A percentile compares a stretch with the other conserved stretches of the same genome.
phyloP scores from a whole-genome alignment of 768 basidiomycete species.

The Pholiota molesta region DNA sequence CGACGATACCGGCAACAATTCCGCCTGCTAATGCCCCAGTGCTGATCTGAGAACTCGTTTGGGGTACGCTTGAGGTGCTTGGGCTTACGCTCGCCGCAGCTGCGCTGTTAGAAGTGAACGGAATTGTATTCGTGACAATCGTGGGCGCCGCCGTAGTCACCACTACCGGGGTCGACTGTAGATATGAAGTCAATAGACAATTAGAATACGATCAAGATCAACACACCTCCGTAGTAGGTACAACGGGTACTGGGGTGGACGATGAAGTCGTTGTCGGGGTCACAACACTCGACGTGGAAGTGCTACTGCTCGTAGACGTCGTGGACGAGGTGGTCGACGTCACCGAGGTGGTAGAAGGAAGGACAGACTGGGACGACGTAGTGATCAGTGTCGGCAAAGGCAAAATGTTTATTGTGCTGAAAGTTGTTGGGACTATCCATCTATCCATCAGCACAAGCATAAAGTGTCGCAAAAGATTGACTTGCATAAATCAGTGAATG shows the following conservation, averaged over 20 bases:
- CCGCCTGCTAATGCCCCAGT: conserved; percentile 35
- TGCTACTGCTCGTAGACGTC: not conserved
- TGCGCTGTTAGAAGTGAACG: conserved; percentile 7
- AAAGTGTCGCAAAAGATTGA: not conserved
- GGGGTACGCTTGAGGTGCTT: conserved; percentile 12
- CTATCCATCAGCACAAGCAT: not conserved
- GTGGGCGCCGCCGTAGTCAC: conserved; percentile 1
- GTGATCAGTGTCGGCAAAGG: not conserved
- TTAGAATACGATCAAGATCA: not conserved
- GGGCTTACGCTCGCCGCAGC: conserved; percentile 3
- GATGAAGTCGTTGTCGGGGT: conserved; percentile 13
- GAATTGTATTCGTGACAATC: not conserved
- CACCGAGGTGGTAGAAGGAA: not conserved
- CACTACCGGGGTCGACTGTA: conserved; percentile 2
- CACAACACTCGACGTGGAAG: not conserved
- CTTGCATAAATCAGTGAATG: not conserved
- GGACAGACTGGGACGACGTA: not conserved
- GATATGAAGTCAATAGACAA: not conserved
- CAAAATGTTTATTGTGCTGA: not conserved
- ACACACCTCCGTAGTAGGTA: not conserved
- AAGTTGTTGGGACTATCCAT: conserved; percentile 5
- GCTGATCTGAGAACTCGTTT: conserved; percentile 17
- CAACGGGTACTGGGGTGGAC: conserved; percentile 6
- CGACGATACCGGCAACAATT: conserved; percentile 49
- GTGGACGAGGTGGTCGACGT: not conserved